These are phyloP conservation scores for Leucocoprinus leucothites DNA, from an alignment of 768 basidiomycete species.

Conservation along the genomic window DNA sequence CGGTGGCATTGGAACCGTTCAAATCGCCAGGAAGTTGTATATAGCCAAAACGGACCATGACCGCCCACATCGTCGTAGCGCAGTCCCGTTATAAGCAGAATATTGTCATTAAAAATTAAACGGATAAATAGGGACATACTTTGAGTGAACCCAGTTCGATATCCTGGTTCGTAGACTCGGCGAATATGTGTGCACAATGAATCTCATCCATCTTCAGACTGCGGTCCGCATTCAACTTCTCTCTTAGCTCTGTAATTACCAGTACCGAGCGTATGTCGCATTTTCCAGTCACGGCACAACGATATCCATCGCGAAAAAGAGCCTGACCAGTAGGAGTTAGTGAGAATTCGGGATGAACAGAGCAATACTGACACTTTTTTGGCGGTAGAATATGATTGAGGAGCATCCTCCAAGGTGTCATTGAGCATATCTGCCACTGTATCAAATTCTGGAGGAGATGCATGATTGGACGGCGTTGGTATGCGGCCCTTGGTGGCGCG, in stretches of 20 bases:
- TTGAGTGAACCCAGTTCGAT: slow-evolving; percentile 18
- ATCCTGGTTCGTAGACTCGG: slow-evolving; percentile 20
- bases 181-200: slow-evolving; percentile 27
- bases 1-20: slow-evolving; percentile 24
- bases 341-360: slow-evolving; percentile 4
- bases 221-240: background rate
- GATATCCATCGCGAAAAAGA: slow-evolving; percentile 31
- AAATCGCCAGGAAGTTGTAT: slow-evolving; percentile 19
- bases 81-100: slow-evolving; percentile 17
- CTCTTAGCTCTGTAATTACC: slow-evolving; percentile 13
- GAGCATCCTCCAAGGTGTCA: slow-evolving; percentile 15
- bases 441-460: slow-evolving; percentile 21
- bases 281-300: slow-evolving; percentile 28
- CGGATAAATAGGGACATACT: slow-evolving; percentile 15
- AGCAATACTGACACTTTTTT: slow-evolving; percentile 12
- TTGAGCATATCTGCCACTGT: slow-evolving; percentile 20
- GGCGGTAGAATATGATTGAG: slow-evolving; percentile 17
- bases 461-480: slow-evolving; percentile 19
- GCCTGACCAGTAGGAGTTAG: slow-evolving; percentile 22
- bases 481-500: slow-evolving; percentile 15
- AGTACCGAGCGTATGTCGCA: slow-evolving; percentile 18
- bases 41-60: slow-evolving; percentile 25
- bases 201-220: slow-evolving; percentile 3
- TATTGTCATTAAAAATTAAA: slow-evolving; percentile 7
- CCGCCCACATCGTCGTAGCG: slow-evolving; percentile 22